Evolutionary conservation across 768 basidiomycete genomes (phyloP).

Genomic region (Pilatotrama ljubarskyi): DNA sequence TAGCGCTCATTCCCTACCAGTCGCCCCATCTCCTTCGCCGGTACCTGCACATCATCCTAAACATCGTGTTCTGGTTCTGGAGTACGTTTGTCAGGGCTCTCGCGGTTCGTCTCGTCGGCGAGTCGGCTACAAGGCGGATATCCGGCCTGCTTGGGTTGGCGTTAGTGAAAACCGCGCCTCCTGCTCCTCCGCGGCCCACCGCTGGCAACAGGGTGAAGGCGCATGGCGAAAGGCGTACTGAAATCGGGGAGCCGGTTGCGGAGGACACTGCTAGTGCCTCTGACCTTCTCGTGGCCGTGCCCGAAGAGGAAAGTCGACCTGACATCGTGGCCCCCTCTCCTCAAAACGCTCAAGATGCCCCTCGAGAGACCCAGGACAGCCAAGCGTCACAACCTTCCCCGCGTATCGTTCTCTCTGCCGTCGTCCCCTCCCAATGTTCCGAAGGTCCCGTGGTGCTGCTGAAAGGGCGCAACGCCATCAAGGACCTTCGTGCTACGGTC

Average conservation of each 20-base stretch:
- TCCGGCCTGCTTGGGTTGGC: conserved; percentile 8
- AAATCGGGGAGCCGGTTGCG: not conserved
- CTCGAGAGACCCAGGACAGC: not conserved
- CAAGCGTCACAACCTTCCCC: not conserved
- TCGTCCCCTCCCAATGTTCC: not conserved
- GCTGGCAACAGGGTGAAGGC: not conserved
- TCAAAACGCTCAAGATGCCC: not conserved
- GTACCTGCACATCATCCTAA: conserved; percentile 11
- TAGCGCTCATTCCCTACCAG: conserved; percentile 7
- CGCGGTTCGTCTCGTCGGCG: conserved; percentile 7
- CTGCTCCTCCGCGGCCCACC: not conserved
- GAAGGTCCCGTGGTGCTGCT: not conserved
- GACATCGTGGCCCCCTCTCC: not conserved
- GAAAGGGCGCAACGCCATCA: not conserved
- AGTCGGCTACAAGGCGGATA: conserved; percentile 1
- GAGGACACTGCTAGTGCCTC: not conserved
- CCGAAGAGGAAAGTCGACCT: not conserved
- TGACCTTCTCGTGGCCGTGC: not conserved
- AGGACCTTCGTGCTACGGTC: not conserved
- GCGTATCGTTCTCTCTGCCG: not conserved
- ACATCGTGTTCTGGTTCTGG: conserved; percentile 22
- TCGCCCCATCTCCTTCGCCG: conserved; percentile 17
- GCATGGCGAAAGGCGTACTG: not conserved
- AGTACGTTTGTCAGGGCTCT: conserved; percentile 7
- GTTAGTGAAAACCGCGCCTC: conserved; percentile 7